Base-by-base conservation (phyloP, 1,284 basidiomycete genomes). In the Malassezia japonica region DNA sequence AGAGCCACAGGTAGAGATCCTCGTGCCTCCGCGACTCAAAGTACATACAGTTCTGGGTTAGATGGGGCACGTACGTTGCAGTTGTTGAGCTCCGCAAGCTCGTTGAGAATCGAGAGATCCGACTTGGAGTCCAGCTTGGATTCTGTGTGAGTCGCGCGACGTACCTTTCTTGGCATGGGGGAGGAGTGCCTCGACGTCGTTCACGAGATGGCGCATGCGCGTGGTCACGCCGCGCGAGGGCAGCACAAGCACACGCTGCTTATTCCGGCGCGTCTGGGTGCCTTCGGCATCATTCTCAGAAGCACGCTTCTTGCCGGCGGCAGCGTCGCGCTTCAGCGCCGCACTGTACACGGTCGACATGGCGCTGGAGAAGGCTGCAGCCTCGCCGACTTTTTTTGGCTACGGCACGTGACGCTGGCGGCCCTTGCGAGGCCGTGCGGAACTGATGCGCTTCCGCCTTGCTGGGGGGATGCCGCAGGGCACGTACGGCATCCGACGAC, bases 151-250 rank as follows among this genome's bases (percentile, higher is more conserved):
- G 28, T n/a, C 28, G 7, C 9, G 2, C 4, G 10, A 28, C 29
- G 41, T 33, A 28, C 60, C 41, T 79, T 95, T 96, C 79, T 98
- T 99, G 3, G 87, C 81, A 74, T 99, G 94, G 2, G 94, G 94
- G 28, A 99, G 75, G 29, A 99, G 77, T 1, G 81, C 80, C 73
- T 92, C 87, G 46, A 99, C 73, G 73, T 99, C 94, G 63, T 84
- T 86, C 86, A 98, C 91, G 54, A 99, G 78, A 75, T 99, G 94
- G 52, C 94, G 78, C 89, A 96, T 96, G 31, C 92, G 82, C 74
- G 91, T 87, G 16, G 90, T 96, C 50, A 98, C 82, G 47, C 94
- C 94, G 50, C 94, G 80, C 34, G 91, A 96, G 35, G 86, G 90
- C 41, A 98, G 82, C 68, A 98, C 75, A 46, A 99, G 78, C 5